Conservation (phyloP, 768 basidiomycete species). For the Trametes meyenii region DNA sequence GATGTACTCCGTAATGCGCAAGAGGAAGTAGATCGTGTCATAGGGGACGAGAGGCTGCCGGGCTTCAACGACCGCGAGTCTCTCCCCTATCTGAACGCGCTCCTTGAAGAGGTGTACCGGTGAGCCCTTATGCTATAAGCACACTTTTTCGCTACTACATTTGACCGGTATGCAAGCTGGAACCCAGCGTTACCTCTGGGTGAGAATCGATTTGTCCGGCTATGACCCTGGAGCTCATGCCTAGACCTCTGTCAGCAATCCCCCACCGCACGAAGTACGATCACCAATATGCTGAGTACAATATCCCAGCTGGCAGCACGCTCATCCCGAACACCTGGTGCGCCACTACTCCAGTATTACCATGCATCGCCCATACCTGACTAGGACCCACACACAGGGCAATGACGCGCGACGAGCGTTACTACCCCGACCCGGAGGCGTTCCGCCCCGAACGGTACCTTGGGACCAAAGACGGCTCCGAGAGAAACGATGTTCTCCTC, state of each 20-base stretch:
- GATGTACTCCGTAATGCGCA: slow-evolving; percentile 42
- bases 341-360: background rate
- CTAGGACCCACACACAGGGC: slow-evolving; percentile 23
- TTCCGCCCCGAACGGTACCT: slow-evolving; percentile 50
- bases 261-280: slow-evolving; percentile 28
- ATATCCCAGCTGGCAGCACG: slow-evolving; percentile 32
- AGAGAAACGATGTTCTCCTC: background rate
- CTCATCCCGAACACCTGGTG: slow-evolving; percentile 31
- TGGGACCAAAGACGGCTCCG: background rate
- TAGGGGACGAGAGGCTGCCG: slow-evolving; percentile 43
- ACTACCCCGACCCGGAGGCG: slow-evolving; percentile 45
- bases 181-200: slow-evolving; percentile 13
- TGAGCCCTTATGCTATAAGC: background rate
- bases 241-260: slow-evolving; percentile 18
- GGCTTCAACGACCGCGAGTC: slow-evolving; percentile 40
- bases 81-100: slow-evolving; percentile 43
- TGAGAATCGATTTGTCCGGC: background rate
- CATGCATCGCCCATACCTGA: background rate
- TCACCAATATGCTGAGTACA: slow-evolving; percentile 32
- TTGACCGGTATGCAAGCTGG: background rate
- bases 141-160: too few species aligned
- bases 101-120: slow-evolving; percentile 39
- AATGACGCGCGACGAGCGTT: slow-evolving; percentile 26
- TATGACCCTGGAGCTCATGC: too few species aligned
- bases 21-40: slow-evolving; percentile 43